These are phyloP conservation scores for Backusella tarrabulga DNA, from an alignment of 192 early-diverging fungal genomes.

Conservation along the genomic window DNA sequence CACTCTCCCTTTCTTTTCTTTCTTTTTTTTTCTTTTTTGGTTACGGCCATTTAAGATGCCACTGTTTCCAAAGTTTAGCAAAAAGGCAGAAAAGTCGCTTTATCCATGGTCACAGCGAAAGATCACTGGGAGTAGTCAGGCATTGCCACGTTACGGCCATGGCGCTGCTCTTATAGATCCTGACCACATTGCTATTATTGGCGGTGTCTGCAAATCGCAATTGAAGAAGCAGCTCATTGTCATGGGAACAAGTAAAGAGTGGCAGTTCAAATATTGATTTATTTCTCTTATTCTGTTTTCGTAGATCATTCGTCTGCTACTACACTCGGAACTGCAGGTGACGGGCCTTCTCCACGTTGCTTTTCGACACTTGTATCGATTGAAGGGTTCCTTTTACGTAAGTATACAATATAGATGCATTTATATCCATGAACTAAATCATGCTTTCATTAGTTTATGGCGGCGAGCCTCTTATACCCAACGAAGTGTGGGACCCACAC, in stretches of 20 bases:
- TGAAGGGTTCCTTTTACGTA: constrained; percentile 43
- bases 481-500: constrained; percentile 31
- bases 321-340: constrained; percentile 32
- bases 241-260: constrained; percentile 18
- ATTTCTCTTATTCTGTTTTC: neutral
- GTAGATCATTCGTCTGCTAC: constrained; percentile 17
- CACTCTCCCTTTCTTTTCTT: neutral
- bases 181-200: constrained; percentile 17
- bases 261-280: neutral
- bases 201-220: constrained; percentile 17
- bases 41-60: constrained; percentile 9
- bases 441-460: constrained; percentile 35
- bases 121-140: constrained; percentile 5
- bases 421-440: neutral
- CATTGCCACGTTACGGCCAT: constrained; percentile 25
- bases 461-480: constrained; percentile 24
- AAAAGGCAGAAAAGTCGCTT: constrained; percentile 14
- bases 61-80: constrained; percentile 24
- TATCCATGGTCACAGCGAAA: constrained; percentile 31
- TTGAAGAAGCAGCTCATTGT: constrained; percentile 18
- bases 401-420: neutral
- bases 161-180: constrained; percentile 8
- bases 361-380: constrained; percentile 42
- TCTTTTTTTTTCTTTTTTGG: neutral
- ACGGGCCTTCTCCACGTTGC: constrained; percentile 36